Evolutionary conservation across 805 yeast genomes (phyloP).

Genomic region (Wickerhamomyces pijperi): DNA sequence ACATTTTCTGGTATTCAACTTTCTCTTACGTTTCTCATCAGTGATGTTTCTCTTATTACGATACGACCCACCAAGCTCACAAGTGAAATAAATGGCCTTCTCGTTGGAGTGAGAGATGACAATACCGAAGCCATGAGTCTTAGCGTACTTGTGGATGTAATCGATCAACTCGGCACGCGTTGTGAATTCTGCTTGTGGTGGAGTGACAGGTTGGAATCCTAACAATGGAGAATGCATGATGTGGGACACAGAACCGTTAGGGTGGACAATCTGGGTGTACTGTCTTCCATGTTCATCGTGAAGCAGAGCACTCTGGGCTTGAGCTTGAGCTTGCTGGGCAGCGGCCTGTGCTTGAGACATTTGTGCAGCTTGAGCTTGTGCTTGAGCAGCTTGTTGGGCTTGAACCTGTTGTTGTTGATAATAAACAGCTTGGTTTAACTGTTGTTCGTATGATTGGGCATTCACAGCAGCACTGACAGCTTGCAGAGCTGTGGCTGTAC

Average conservation of each 20-base stretch:
- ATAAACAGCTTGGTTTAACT: constrained; percentile 9
- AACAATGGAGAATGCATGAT: not conserved
- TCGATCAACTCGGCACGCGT: constrained; percentile 15
- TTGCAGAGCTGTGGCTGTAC: constrained; percentile 17
- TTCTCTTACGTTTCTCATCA: constrained; percentile 21
- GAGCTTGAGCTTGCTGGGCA: constrained; percentile 4
- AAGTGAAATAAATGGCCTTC: constrained; percentile 21
- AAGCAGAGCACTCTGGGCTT: not conserved
- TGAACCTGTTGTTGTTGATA: constrained; percentile 13
- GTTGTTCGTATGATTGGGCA: constrained; percentile 10
- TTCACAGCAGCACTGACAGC: constrained; percentile 9
- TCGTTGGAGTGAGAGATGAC: constrained; percentile 21
- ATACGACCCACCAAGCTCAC: constrained; percentile 20
- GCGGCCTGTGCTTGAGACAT: constrained; percentile 4
- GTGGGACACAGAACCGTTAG: not conserved
- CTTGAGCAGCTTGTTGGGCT: constrained; percentile 12
- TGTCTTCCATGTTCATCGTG: not conserved
- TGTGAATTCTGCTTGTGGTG: constrained; percentile 17
- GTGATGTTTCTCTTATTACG: constrained; percentile 21
- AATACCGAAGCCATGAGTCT: constrained; percentile 21
- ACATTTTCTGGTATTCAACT: constrained; percentile 20
- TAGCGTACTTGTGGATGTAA: constrained; percentile 19
- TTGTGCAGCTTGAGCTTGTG: constrained; percentile 2
- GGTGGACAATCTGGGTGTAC: constrained; percentile 1
- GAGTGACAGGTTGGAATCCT: constrained; percentile 13